Evolutionary conservation across 1,284 basidiomycete species (phyloP).

Genomic region (Trichosporon ovoides): DNA sequence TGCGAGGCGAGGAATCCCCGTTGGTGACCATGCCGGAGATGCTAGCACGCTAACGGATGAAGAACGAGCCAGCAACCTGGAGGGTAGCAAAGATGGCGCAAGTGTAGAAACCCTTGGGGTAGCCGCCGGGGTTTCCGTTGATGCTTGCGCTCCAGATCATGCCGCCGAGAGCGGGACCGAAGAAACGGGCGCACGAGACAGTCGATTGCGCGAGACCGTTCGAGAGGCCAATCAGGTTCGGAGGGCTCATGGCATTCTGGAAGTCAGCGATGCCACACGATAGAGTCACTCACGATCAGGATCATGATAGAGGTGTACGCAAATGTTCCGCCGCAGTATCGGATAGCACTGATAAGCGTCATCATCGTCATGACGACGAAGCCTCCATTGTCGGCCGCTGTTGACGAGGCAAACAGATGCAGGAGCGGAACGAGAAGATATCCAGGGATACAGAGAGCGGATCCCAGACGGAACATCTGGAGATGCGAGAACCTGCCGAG

Average conservation of each 20-base stretch:
- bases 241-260: constrained; percentile 49
- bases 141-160: constrained; percentile 46
- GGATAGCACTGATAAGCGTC: constrained; percentile 37
- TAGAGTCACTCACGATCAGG: constrained; percentile 38
- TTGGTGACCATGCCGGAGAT: neutral
- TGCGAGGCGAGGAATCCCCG: neutral
- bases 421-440: constrained; percentile 47
- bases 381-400: constrained; percentile 36
- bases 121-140: constrained; percentile 46
- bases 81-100: constrained; percentile 35
- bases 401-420: constrained; percentile 39
- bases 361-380: constrained; percentile 46
- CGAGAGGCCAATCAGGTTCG: constrained; percentile 61
- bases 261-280: constrained; percentile 8
- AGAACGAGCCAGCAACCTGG: constrained; percentile 40
- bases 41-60: constrained; percentile 46
- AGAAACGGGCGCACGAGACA: constrained; percentile 57
- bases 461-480: constrained; percentile 50
- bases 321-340: constrained; percentile 49
- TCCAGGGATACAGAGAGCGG: constrained; percentile 44
- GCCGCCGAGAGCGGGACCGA: constrained; percentile 59
- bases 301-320: constrained; percentile 50
- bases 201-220: constrained; percentile 64
- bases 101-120: constrained; percentile 42
- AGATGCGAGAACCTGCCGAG: constrained; percentile 47